These are phyloP conservation scores for Hyphodiscus sp. DNA, from an alignment of 2,329 filamentous ascomycete species.

Conservation along the genomic window DNA sequence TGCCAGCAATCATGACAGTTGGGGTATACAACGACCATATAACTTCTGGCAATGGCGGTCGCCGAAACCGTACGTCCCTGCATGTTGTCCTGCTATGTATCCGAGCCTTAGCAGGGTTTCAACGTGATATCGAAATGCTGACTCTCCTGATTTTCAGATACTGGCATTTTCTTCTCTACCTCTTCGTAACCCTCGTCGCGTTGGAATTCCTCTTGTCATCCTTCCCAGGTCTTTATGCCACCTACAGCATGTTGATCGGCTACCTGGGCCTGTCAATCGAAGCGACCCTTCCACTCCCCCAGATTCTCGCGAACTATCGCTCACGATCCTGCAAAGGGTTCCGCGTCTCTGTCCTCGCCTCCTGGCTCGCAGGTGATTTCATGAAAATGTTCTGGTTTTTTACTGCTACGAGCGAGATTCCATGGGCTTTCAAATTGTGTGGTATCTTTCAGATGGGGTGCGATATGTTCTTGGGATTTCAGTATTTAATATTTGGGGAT, in stretches of 20 bases:
- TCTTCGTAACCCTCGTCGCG: constrained; percentile 53
- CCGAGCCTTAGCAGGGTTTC: not conserved
- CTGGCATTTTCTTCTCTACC: constrained; percentile 70
- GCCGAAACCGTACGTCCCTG: constrained; percentile 50
- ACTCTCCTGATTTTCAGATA: constrained; percentile 43
- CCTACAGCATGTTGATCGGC: constrained; percentile 64
- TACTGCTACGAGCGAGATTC: constrained; percentile 61
- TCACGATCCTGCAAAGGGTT: constrained; percentile 70
- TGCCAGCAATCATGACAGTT: constrained; percentile 34
- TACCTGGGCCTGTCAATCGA: constrained; percentile 73
- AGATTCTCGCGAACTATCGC: constrained; percentile 65
- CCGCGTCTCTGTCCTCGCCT: constrained; percentile 65
- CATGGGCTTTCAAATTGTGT: constrained; percentile 74
- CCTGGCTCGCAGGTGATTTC: constrained; percentile 72
- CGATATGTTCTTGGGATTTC: constrained; percentile 66
- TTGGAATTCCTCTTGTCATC: constrained; percentile 63
- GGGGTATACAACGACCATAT: constrained; percentile 53
- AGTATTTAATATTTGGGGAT: constrained; percentile 65
- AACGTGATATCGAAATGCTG: not conserved
- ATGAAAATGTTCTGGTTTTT: constrained; percentile 91
- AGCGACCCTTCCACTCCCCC: constrained; percentile 74
- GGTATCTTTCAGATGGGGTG: constrained; percentile 75
- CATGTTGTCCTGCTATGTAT: not conserved
- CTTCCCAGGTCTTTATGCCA: constrained; percentile 48
- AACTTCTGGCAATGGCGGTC: constrained; percentile 80